phyloP scores from a whole-genome alignment of 495 filamentous ascomycete genomes.

The Aspergillus wentii region DNA sequence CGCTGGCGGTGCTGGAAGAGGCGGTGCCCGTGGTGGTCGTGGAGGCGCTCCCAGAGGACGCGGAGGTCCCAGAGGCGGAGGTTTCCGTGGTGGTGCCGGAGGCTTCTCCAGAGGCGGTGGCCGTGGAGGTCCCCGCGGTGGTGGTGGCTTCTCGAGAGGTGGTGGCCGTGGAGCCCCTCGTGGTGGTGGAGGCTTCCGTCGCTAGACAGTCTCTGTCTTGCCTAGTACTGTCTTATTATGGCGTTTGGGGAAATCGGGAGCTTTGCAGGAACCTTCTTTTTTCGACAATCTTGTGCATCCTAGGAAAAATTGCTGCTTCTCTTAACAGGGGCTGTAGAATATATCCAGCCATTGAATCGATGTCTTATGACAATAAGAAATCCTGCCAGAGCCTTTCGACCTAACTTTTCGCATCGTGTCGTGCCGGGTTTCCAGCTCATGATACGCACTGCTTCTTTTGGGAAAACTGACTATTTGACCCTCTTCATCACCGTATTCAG shows the following conservation, averaged over 20 bases:
- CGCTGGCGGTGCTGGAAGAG: conserved; percentile 28
- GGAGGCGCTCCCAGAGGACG: conserved; percentile 41
- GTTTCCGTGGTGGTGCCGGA: conserved; percentile 19
- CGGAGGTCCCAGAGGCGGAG: conserved; percentile 41
- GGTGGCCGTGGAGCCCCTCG: conserved; percentile 22
- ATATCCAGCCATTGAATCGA: conserved; percentile 24
- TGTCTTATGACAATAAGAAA: conserved; percentile 18
- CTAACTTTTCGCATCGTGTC: not conserved
- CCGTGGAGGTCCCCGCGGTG: conserved; percentile 11
- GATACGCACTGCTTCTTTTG: too few species aligned
- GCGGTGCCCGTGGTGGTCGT: conserved; percentile 39
- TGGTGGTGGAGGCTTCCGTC: conserved; percentile 33
- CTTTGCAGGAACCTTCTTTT: conserved; percentile 41
- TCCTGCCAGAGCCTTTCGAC: conserved; percentile 2
- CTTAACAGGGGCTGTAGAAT: conserved; percentile 31
- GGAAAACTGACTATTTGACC: too few species aligned
- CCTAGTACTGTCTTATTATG: conserved; percentile 41
- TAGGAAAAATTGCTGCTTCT: conserved; percentile 30
- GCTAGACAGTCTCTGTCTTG: conserved; percentile 29
- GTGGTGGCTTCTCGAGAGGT: conserved; percentile 30
- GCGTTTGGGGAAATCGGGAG: conserved; percentile 49
- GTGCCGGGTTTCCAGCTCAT: too few species aligned
- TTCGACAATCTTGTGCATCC: conserved; percentile 36
- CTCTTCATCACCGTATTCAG: too few species aligned
- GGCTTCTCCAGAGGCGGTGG: conserved; percentile 16